These are phyloP conservation scores for Komagataella mondaviorum DNA, from an alignment of 805 yeast genomes.

Conservation along the genomic window DNA sequence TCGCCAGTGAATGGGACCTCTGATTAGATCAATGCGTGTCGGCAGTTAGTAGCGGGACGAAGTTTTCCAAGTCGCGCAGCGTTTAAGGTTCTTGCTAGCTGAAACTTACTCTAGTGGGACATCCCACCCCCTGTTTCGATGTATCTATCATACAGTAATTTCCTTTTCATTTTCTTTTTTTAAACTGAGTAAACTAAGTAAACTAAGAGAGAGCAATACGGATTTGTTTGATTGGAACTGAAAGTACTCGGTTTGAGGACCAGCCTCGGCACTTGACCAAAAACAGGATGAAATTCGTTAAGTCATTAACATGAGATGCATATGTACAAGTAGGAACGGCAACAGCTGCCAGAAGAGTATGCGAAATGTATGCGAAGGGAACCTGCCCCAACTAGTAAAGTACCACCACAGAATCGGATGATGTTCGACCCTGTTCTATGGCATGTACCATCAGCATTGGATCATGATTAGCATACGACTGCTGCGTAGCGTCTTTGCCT, in stretches of 20 bases:
- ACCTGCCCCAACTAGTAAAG: not conserved
- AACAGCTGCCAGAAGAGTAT: not conserved
- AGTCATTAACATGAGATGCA: not conserved
- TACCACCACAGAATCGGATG: constrained; percentile 9
- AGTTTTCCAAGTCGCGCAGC: not conserved
- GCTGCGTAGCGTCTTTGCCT: constrained; percentile 23
- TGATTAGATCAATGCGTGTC: not conserved
- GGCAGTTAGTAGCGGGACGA: not conserved
- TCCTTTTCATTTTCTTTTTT: not conserved
- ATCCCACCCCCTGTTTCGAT: not conserved
- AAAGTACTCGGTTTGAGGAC: not conserved
- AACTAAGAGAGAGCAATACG: not conserved
- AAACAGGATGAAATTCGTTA: not conserved
- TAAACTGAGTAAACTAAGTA: not conserved
- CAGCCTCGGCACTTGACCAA: not conserved
- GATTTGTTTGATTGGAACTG: not conserved
- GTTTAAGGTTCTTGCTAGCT: not conserved
- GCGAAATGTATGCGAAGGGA: not conserved
- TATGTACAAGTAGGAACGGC: not conserved
- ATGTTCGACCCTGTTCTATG: constrained; percentile 3
- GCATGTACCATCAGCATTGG: constrained; percentile 13
- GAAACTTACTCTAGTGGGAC: not conserved
- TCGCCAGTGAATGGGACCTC: constrained; percentile 6
- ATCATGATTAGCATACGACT: constrained; percentile 45
- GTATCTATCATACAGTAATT: not conserved